Evolutionary conservation across 2,329 filamentous ascomycete genomes (phyloP), one percentile per base, ranked within the genome.

Genomic region (Microsporum audouinii): DNA sequence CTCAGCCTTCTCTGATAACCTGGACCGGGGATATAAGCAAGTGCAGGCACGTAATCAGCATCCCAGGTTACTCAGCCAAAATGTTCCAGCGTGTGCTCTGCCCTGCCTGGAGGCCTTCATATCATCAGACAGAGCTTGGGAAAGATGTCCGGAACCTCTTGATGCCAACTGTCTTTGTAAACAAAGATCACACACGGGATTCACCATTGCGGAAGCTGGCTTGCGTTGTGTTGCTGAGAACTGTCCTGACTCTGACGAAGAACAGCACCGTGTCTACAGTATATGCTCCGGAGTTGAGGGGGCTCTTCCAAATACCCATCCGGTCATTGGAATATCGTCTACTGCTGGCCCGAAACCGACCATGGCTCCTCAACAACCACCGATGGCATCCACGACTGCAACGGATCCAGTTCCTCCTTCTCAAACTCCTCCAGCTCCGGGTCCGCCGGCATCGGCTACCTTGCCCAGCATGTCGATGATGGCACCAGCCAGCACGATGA

Each of bases 201-300:
- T 84, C 66, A 89, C 88, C 1, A 68, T 89, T 56, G 87, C 86
- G n/a, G 88, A 90, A 73, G 87, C 80, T 8, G 85, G 84, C 3
- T 73, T 89, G 64, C 82, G 86, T 68, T 91, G 88, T 71, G 79
- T 88, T 38, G 76, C 81, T 6, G 82, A 82, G 1, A 73, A 72
- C 12, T 91, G 88, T 70, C 71, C 75, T 3, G 74, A 76, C 2
- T 67, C 72, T 8, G 78, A 82, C 58, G 70, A 71, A 7, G 66
- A 69, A 38, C 72, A 79, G 71, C 68, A 77, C 66, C 72, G 75
- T 34, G 76, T 80, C 2, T 73, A 80, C 60, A 75, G 73, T 27
- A 84, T 89, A 74, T 90, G 87, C 67, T 69, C 71, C 43, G 77
- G 75, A 3, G 71, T 82, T 62, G 67, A 72, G 2, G 73, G 72